Percentiles rank a stretch among this genome's conserved stretches.
These are phyloP conservation scores for Pulveroboletus sp. DNA, from an alignment of 768 basidiomycete species.

Conservation along the genomic window DNA sequence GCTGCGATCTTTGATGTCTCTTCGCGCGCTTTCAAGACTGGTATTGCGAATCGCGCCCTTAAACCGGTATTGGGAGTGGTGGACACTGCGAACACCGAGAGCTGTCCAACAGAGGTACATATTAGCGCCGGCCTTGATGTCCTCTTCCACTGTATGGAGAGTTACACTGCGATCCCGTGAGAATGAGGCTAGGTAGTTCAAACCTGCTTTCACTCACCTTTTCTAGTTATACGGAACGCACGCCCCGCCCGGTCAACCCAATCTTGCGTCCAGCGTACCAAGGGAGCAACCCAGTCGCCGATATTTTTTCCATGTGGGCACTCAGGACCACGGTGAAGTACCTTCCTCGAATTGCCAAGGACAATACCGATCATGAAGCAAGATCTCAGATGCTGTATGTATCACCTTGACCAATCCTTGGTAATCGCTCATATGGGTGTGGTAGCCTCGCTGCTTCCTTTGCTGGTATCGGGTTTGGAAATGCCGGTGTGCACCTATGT, in stretches of 20 bases:
- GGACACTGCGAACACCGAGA: conserved; percentile 87
- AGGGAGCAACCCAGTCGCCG: conserved; percentile 90
- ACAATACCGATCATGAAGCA: conserved; percentile 76
- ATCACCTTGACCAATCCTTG: not conserved
- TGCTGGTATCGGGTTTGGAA: conserved; percentile 93
- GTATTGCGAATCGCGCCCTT: conserved; percentile 88
- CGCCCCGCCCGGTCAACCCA: conserved; percentile 85
- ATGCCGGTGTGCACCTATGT: conserved; percentile 87
- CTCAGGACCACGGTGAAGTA: conserved; percentile 83
- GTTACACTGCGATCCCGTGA: conserved; percentile 90
- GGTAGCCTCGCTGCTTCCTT: conserved; percentile 83
- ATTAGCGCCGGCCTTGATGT: conserved; percentile 95
- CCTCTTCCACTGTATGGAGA: conserved; percentile 93
- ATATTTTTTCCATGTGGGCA: conserved; percentile 95
- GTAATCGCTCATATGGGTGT: not conserved
- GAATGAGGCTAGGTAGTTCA: conserved; percentile 18
- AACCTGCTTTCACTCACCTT: conserved; percentile 4
- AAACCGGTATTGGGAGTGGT: conserved; percentile 85
- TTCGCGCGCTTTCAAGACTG: conserved; percentile 91
- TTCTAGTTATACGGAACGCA: conserved; percentile 80
- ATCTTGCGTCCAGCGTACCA: conserved; percentile 90
- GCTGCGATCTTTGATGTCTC: conserved; percentile 93
- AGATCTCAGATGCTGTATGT: conserved; percentile 86
- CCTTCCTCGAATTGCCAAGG: conserved; percentile 79
- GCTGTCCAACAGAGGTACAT: conserved; percentile 87